Evolutionary conservation across 2,329 filamentous ascomycete genomes (phyloP), one percentile per base, ranked within the genome.

Genomic region (Thielaviopsis euricoi): DNA sequence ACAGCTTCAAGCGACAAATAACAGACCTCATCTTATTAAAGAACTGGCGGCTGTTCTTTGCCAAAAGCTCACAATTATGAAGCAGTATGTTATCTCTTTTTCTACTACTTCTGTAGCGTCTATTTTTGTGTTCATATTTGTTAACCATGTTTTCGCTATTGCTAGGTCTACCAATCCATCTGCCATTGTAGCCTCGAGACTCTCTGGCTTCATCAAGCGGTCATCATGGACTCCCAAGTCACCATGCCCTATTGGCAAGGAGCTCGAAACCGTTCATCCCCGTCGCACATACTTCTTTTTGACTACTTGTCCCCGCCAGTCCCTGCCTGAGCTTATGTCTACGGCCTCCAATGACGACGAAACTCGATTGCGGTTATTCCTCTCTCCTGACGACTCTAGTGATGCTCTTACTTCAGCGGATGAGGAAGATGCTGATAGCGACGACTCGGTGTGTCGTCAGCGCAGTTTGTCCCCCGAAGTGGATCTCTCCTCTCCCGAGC

Each of bases 271-370:
- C 48, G 86, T 91, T 49, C 91, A 97, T 68, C 93, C 93, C 21
- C 86, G 91, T 67, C 88, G 93, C 70, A 90, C 94, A 52, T 97
- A 95, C 75, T 97, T 94, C 73, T 97, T 90, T 73, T 80, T 98
- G 61, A 95, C 89, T 46, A 95, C 87, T n/a, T 85, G 79, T 66
- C 83, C 87, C 52, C 87, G 86, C 67, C 88, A 91, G 67, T 82
- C 88, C 43, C 81, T 97, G 21, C 88, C 89, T 1, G 80, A 58
- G n/a, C 37, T 43, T n/a, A 22, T 56, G 13, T 51, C 54, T 13
- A 46, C 37, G 25, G 46, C 52, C 29, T 17, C 53, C 9, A 15
- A 50, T 17, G 19, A 29, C 37, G 22, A 26, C 13, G 55, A 56
- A 15, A 21, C 22, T 13, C 53, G 49, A 2, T 33, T 58, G 15